Percentiles rank a stretch among this genome's conserved stretches.
Evolutionary conservation across 805 yeast species (phyloP).

Genomic region (Starmerella gropengiesseri): DNA sequence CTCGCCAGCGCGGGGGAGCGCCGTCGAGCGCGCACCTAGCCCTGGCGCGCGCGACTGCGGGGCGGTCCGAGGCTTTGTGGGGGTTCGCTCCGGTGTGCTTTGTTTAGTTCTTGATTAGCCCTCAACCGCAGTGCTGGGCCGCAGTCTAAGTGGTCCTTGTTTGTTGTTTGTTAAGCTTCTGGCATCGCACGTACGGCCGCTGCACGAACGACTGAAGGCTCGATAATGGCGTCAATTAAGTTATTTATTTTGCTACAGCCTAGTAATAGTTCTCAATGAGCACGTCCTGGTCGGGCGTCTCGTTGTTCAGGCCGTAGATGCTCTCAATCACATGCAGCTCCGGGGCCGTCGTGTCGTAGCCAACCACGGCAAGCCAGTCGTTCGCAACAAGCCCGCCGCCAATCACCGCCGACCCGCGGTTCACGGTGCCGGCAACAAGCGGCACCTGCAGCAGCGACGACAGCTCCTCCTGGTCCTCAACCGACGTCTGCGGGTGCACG

Average conservation of each 20-base stretch:
- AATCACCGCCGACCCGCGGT: conserved; percentile 93
- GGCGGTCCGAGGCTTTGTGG: too few relatives aligned
- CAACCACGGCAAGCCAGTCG: conserved; percentile 96
- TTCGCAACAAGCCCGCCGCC: conserved; percentile 99
- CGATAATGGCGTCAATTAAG: not conserved
- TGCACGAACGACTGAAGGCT: too few relatives aligned
- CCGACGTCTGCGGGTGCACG: conserved; percentile 94
- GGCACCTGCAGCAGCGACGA: conserved; percentile 94
- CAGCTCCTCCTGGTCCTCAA: conserved; percentile 96
- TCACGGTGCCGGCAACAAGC: conserved; percentile 94
- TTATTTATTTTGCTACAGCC: conserved; percentile 2
- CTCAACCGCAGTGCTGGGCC: too few relatives aligned
- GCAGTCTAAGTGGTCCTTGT: too few relatives aligned
- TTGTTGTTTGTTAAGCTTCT: too few relatives aligned
- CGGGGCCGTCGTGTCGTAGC: conserved; percentile 96
- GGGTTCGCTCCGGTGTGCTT: too few relatives aligned
- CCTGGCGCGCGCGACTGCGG: too few relatives aligned
- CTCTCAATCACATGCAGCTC: conserved; percentile 94
- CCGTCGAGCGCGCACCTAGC: too few relatives aligned
- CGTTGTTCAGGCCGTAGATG: conserved; percentile 49
- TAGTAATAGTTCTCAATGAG: conserved; percentile 33
- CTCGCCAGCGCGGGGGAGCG: too few relatives aligned
- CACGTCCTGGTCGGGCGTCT: conserved; percentile 33
- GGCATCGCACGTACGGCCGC: too few relatives aligned
- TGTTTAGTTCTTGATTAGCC: too few relatives aligned